Evolutionary conservation across 1,284 basidiomycete species (phyloP).

Genomic region (Pseudozyma pruni): DNA sequence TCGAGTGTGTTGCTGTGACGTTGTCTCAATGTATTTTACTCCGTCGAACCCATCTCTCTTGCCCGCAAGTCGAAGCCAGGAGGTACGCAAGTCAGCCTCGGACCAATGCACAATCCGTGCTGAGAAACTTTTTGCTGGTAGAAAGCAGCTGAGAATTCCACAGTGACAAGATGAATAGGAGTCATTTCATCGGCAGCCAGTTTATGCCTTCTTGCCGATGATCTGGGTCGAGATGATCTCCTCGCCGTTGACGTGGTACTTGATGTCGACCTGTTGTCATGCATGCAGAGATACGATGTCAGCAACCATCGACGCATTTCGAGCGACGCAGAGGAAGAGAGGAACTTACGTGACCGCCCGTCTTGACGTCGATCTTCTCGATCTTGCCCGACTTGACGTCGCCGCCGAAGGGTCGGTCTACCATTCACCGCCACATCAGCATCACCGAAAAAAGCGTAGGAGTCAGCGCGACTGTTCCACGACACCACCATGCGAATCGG

Average conservation of each 20-base stretch:
- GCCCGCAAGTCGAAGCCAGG: no score
- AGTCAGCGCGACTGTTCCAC: no score
- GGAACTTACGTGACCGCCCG: slow-evolving; percentile 58
- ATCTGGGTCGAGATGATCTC: slow-evolving; percentile 60
- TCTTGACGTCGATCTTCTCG: slow-evolving; percentile 63
- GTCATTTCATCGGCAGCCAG: no score
- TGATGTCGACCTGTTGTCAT: slow-evolving; percentile 55
- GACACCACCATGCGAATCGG: no score
- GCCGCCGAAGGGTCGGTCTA: slow-evolving; percentile 63
- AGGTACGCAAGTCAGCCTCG: no score
- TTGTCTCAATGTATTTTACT: no score
- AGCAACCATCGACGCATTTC: slow-evolving; percentile 1
- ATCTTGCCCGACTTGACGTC: slow-evolving; percentile 62
- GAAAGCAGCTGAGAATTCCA: no score
- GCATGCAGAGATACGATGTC: no score
- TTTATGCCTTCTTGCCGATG: slow-evolving; percentile 55
- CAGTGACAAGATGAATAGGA: no score
- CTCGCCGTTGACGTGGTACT: slow-evolving; percentile 62
- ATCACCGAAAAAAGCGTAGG: not conserved
- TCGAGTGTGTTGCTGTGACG: no score
- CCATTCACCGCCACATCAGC: not conserved
- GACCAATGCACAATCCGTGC: slow-evolving; percentile 1
- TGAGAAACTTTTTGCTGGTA: not conserved
- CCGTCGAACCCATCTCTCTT: no score
- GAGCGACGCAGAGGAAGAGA: not conserved